These are phyloP conservation scores for Jamesozyma hellenica DNA, from an alignment of 805 yeast genomes.

Conservation along the genomic window DNA sequence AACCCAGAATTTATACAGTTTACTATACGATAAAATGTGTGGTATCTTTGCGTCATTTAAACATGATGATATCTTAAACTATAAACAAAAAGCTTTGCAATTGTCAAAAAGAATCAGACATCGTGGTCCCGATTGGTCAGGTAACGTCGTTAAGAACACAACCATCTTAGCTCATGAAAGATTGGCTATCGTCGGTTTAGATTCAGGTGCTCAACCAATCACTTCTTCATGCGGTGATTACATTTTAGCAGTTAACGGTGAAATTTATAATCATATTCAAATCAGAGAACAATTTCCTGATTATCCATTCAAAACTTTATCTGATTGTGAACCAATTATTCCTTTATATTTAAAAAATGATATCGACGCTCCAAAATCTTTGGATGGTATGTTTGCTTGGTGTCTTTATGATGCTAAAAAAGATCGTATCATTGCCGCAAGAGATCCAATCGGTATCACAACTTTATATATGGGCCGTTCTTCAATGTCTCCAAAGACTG, in stretches of 20 bases:
- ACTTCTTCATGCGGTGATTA: conserved; percentile 64
- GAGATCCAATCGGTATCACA: conserved; percentile 97
- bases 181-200: conserved; percentile 93
- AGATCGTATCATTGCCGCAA: conserved; percentile 89
- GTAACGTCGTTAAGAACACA: conserved; percentile 67
- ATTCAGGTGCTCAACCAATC: conserved; percentile 97
- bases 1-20: too few relatives aligned
- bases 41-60: conserved; percentile 92
- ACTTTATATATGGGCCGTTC: conserved; percentile 91
- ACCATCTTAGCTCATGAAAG: conserved; percentile 92
- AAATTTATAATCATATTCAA: conserved; percentile 92
- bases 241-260: conserved; percentile 88
- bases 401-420: conserved; percentile 73
- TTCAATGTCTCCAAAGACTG: conserved; percentile 55
- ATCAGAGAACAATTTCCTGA: conserved; percentile 65
- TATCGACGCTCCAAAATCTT: conserved; percentile 78
- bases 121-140: conserved; percentile 99
- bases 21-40: too few relatives aligned
- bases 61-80: conserved; percentile 68
- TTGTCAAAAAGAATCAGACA: conserved; percentile 90
- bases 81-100: conserved; percentile 82
- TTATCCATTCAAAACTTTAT: conserved; percentile 72
- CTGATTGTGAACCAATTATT: conserved; percentile 96
- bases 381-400: conserved; percentile 98
- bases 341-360: conserved; percentile 84